phyloP scores from a whole-genome alignment of 192 early-diverging fungal species.

The Rhizophagus prolifer region DNA sequence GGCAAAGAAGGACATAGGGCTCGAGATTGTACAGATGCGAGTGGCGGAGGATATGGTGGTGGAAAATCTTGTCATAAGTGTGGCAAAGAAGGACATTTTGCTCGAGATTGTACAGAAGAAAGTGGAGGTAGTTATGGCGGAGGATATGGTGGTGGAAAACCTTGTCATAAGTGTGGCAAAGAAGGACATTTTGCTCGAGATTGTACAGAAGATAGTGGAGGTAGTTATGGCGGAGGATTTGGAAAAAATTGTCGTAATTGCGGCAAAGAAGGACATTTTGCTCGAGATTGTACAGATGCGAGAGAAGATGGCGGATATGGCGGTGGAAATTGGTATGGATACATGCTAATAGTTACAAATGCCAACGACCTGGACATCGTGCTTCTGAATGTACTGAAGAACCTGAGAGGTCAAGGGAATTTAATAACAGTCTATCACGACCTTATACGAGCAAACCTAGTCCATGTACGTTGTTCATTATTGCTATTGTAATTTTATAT shows the following conservation, averaged over 20 bases:
- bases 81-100: not conserved
- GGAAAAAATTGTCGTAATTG: not conserved
- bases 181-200: not conserved
- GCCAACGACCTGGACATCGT: not conserved
- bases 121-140: too few species aligned
- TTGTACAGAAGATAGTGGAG: not conserved
- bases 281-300: not conserved
- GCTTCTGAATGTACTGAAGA: conserved; percentile 17
- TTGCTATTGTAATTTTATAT: not conserved
- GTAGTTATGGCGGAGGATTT: too few species aligned
- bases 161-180: not conserved
- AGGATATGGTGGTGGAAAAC: not conserved
- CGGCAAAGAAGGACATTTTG: not conserved
- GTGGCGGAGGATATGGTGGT: too few species aligned
- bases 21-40: not conserved
- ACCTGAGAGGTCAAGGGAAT: not conserved
- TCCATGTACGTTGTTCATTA: not conserved
- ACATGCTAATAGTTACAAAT: conserved; percentile 5
- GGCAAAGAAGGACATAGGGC: not conserved
- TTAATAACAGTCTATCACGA: not conserved
- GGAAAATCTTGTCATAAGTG: not conserved
- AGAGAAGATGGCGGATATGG: too few species aligned
- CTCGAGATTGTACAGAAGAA: not conserved
- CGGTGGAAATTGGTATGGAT: not conserved
- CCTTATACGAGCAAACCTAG: not conserved